Evolutionary conservation across 768 basidiomycete species (phyloP).

Genomic region (Lactifluus volemus): DNA sequence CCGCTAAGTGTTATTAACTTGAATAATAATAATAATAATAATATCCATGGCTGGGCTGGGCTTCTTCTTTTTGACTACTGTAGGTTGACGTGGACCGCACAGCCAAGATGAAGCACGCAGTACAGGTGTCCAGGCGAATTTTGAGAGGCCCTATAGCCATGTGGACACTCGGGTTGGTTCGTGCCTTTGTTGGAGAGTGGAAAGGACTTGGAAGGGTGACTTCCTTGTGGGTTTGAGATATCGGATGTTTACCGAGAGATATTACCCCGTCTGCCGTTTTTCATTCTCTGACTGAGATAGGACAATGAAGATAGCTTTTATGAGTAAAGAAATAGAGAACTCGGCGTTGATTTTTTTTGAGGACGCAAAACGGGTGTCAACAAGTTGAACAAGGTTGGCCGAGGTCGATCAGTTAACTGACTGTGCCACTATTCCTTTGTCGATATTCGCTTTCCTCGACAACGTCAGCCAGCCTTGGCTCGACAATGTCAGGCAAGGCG

Average conservation of each 20-base stretch:
- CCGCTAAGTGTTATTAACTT: neutral
- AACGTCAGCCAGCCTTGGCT: constrained; percentile 17
- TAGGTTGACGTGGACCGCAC: neutral
- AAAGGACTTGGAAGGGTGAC: neutral
- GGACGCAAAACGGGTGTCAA: constrained; percentile 16
- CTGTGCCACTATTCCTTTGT: neutral
- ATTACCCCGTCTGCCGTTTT: neutral
- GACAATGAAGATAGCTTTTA: too few species aligned
- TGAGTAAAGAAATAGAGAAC: neutral
- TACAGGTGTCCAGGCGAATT: neutral
- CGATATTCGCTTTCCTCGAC: constrained; percentile 13
- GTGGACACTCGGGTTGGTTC: neutral
- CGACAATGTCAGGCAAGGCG: constrained; percentile 65
- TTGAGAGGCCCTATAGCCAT: neutral
- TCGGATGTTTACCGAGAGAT: neutral
- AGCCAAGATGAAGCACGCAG: constrained; percentile 1
- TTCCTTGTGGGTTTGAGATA: neutral
- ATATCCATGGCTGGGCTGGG: too few species aligned
- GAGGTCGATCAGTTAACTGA: constrained; percentile 4
- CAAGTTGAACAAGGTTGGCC: neutral
- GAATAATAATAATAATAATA: too few species aligned
- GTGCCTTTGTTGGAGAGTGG: too few species aligned
- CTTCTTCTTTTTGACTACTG: too few species aligned
- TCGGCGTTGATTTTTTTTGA: neutral
- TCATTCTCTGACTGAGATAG: too few species aligned